Evolutionary conservation across 129 eudicot species (phyloP), one percentile per base, ranked within the genome.

Genomic region (Heracleum sosnowskyi): DNA sequence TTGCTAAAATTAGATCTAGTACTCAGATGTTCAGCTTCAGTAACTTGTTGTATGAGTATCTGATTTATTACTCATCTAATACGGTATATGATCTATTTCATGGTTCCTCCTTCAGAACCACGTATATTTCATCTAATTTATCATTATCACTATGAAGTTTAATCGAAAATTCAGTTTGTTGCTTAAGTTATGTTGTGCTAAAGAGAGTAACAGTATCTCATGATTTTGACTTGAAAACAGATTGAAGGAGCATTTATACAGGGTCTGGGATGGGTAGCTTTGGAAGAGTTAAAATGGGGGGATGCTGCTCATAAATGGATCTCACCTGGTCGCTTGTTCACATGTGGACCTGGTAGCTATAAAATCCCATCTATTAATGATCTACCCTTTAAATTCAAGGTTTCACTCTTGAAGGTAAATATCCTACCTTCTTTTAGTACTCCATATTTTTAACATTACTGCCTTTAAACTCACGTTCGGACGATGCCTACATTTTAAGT

Each of bases 241-340:
- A 86, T 96, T 76, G 99, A 96, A 86, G 99, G 99, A 84, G 99
- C 96, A 78, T 96, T 96, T 51, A 81, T 96, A 46, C 99, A 96
- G 83, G 99, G 99, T 16, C 83, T 92, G 60, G 99, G 99, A 80
- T 96, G 99, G 99, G 89, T 90, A 77, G 97, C 99, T 29, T 81
- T 96, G 66, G 99, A 96, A 80, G 99, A 96, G 86, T 85, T 96
- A 62, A 96, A 96, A 85, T 92, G 99, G 97, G 99, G 99, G 2
- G 99, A 96, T 76, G 81, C 86, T 22, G 93, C 97, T 80, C 99
- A 96, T 81, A 92, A 87, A 84, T 96, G 99, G 99, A 82, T 96
- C 44, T 85, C 87, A 15, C 86, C 97, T 10, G 99, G 99, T 28
- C 82, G 83, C 73, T 79, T 96, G 83, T 92, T 87, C 78, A 96